Percentiles rank a stretch among this genome's conserved stretches.
Conservation (phyloP, 2,329 filamentous ascomycete genomes). For the Cyphellophora europaea region DNA sequence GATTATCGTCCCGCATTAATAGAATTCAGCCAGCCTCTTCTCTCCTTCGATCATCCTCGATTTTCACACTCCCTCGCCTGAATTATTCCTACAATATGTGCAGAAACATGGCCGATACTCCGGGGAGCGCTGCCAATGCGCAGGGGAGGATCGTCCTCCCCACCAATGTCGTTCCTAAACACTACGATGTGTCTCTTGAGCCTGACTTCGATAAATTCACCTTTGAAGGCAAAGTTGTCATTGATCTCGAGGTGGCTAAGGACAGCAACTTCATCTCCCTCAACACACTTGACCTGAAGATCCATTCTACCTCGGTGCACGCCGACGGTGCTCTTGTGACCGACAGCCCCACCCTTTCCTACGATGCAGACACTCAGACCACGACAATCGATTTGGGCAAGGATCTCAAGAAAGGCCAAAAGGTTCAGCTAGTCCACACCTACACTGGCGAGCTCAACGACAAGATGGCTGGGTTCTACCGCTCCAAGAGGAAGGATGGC, state of each 20-base stretch:
- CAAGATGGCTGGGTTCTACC: constrained; percentile 96
- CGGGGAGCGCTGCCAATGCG: constrained; percentile 13
- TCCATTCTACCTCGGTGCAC: constrained; percentile 63
- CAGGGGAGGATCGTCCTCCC: constrained; percentile 68
- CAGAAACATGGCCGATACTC: constrained; percentile 16
- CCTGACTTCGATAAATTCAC: constrained; percentile 81
- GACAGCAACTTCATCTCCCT: constrained; percentile 78
- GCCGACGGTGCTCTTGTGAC: constrained; percentile 48
- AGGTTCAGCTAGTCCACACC: constrained; percentile 66
- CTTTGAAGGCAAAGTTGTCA: constrained; percentile 73
- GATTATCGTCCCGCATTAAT: too few species aligned
- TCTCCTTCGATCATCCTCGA: too few species aligned
- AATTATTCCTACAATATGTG: constrained; percentile 19
- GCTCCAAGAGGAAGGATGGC: constrained; percentile 77
- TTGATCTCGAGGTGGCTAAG: constrained; percentile 79
- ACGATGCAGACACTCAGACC: constrained; percentile 71
- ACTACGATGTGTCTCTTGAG: constrained; percentile 88
- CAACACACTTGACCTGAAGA: constrained; percentile 78
- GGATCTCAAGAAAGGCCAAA: constrained; percentile 61
- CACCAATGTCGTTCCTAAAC: constrained; percentile 79
- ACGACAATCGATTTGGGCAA: constrained; percentile 73
- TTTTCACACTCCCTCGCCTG: too few species aligned
- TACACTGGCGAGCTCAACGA: constrained; percentile 79
- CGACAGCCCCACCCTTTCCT: constrained; percentile 57
- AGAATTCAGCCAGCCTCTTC: too few species aligned